phyloP scores from a whole-genome alignment of 805 yeast genomes.

The Metschnikowia matae region DNA sequence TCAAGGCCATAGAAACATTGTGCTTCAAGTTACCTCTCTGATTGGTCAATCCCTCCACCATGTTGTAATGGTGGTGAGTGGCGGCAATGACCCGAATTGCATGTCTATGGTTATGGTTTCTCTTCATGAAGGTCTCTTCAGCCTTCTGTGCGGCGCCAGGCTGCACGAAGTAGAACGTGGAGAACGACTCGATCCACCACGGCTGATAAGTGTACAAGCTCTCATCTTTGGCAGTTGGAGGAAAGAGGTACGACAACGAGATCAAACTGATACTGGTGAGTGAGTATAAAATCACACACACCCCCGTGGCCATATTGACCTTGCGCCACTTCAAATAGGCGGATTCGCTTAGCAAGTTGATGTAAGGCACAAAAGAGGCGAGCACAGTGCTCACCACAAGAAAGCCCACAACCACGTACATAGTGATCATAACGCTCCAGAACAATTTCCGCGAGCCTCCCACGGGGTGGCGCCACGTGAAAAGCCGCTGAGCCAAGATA shows the following conservation, averaged over 20 bases:
- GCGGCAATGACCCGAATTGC: slow-evolving; percentile 62
- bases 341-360: slow-evolving; percentile 11
- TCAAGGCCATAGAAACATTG: slow-evolving; percentile 46
- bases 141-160: slow-evolving; percentile 49
- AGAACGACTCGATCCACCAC: slow-evolving; percentile 71
- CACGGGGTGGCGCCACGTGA: slow-evolving; percentile 26
- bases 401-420: slow-evolving; percentile 16
- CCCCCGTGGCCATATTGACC: slow-evolving; percentile 28
- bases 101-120: slow-evolving; percentile 45
- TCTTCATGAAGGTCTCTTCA: slow-evolving; percentile 41
- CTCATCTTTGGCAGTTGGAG: slow-evolving; percentile 50
- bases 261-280: slow-evolving; percentile 49
- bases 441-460: slow-evolving; percentile 21
- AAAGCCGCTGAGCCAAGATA: slow-evolving; percentile 22
- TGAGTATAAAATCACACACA: slow-evolving; percentile 44
- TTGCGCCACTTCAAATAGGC: slow-evolving; percentile 21
- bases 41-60: slow-evolving; percentile 38
- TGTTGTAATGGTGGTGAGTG: slow-evolving; percentile 39
- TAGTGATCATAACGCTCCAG: slow-evolving; percentile 18
- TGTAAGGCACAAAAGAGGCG: slow-evolving; percentile 18
- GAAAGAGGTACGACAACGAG: slow-evolving; percentile 47
- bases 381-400: slow-evolving; percentile 17
- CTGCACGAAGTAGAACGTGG: slow-evolving; percentile 54
- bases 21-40: slow-evolving; percentile 44
- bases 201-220: slow-evolving; percentile 62